These are phyloP conservation scores for Allomyces arbusculus DNA, from an alignment of 192 early-diverging fungal species.

Conservation along the genomic window DNA sequence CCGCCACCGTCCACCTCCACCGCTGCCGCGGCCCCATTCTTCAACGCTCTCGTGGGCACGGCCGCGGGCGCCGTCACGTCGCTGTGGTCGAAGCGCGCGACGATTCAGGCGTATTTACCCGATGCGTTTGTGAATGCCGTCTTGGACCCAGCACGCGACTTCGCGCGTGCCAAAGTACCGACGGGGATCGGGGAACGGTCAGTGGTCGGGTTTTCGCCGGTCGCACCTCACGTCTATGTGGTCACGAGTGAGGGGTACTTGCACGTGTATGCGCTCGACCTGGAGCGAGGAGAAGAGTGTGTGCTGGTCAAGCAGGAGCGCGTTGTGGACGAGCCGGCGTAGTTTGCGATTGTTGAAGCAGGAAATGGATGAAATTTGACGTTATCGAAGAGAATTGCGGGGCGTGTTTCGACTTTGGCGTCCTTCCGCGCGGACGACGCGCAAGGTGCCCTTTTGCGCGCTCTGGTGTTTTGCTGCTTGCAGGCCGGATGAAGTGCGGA, in stretches of 20 bases:
- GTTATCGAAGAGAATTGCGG: too few species aligned
- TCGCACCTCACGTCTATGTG: conserved; percentile 65
- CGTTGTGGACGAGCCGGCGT: conserved; percentile 7
- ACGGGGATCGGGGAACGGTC: conserved; percentile 49
- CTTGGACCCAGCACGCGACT: conserved; percentile 87
- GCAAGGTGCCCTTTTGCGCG: too few species aligned
- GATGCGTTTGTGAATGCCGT: conserved; percentile 65
- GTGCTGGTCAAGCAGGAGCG: conserved; percentile 60
- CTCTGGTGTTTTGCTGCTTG: too few species aligned
- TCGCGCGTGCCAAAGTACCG: conserved; percentile 79
- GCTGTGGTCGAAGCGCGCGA: conserved; percentile 39
- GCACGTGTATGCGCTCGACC: conserved; percentile 73
- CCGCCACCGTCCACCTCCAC: background rate
- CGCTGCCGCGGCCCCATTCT: conserved; percentile 1
- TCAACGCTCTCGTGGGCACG: conserved; percentile 14
- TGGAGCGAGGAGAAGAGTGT: conserved; percentile 77
- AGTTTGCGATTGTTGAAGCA: too few species aligned
- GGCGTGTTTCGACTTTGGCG: too few species aligned
- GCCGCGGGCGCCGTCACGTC: conserved; percentile 35
- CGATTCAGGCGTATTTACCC: conserved; percentile 69
- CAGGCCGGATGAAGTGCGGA: too few species aligned
- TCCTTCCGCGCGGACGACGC: too few species aligned
- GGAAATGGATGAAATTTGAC: too few species aligned
- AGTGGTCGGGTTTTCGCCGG: conserved; percentile 22
- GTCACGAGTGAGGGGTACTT: conserved; percentile 77